phyloP scores from a whole-genome alignment of 371 early-diverging fungal genomes.

The Blyttiomyces sp. region DNA sequence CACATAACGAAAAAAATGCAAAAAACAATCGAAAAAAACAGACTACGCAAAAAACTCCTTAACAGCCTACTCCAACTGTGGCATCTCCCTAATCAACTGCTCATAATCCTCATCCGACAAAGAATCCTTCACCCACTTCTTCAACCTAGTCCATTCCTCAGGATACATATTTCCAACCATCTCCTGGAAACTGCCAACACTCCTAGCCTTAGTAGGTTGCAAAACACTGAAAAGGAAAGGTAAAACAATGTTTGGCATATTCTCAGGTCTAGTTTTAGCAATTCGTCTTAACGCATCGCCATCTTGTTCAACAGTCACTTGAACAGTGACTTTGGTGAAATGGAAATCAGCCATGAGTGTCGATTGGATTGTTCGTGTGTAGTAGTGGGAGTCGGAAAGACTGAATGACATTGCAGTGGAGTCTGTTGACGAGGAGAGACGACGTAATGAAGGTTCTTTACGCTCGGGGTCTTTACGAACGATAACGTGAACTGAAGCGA shows the following conservation, averaged over 20 bases:
- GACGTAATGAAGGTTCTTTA: neutral
- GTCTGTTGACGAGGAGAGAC: neutral
- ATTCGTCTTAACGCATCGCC: neutral
- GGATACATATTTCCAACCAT: neutral
- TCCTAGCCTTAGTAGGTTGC: neutral
- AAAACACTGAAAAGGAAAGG: neutral
- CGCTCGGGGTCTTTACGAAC: neutral
- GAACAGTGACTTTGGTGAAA: neutral
- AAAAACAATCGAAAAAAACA: too few species aligned
- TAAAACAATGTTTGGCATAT: neutral
- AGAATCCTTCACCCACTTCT: neutral
- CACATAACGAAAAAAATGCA: too few species aligned
- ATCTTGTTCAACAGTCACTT: neutral
- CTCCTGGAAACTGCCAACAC: neutral
- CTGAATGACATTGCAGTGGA: neutral
- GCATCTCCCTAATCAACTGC: neutral
- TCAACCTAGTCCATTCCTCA: neutral
- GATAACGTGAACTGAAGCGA: conserved; percentile 11
- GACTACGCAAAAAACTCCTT: too few species aligned
- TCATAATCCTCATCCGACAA: neutral
- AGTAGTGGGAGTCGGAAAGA: neutral
- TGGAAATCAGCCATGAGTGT: neutral
- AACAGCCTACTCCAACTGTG: neutral
- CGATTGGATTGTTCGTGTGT: neutral
- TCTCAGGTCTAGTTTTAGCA: neutral